phyloP scores from a whole-genome alignment of 2,329 filamentous ascomycete species.

The Penicillium olsonii region DNA sequence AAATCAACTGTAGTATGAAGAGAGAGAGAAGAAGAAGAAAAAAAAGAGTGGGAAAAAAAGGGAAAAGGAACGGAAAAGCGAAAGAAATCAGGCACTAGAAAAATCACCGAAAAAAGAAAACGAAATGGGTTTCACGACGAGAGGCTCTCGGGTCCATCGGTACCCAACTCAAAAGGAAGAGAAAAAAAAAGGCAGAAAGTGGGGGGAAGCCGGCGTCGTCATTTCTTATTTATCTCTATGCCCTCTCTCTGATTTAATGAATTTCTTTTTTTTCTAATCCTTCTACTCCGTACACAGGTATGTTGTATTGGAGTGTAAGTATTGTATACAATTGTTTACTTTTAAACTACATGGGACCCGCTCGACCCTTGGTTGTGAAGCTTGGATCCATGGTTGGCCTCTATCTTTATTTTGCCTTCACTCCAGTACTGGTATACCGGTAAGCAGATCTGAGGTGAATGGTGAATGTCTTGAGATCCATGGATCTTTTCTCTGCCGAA shows the following conservation, averaged over 20 bases:
- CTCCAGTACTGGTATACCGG: no score
- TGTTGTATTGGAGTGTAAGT: not conserved
- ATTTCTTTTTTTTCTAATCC: not conserved
- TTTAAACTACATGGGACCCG: conserved; percentile 20
- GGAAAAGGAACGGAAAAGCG: not conserved
- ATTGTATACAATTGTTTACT: conserved; percentile 2
- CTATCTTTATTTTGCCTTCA: not conserved
- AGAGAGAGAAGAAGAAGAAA: conserved; percentile 5
- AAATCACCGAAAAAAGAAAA: conserved; percentile 2
- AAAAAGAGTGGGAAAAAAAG: not conserved
- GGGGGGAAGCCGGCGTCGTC: conserved; percentile 13
- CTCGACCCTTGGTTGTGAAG: conserved; percentile 16
- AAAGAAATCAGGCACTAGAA: conserved; percentile 3
- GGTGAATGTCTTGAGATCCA: no score
- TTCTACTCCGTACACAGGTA: not conserved
- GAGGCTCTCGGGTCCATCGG: conserved; percentile 18
- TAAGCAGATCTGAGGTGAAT: no score
- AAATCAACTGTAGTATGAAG: conserved; percentile 1
- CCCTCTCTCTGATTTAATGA: not conserved
- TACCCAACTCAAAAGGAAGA: conserved; percentile 21
- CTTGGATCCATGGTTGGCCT: conserved; percentile 9
- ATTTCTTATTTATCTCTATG: conserved; percentile 6
- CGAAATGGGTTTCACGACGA: conserved; percentile 20
- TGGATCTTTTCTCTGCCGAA: not conserved
- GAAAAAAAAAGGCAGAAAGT: conserved; percentile 7